Evolutionary conservation across 768 basidiomycete species (phyloP), one percentile per base, ranked within the genome.

Genomic region (Termitomyces bulborhizus): DNA sequence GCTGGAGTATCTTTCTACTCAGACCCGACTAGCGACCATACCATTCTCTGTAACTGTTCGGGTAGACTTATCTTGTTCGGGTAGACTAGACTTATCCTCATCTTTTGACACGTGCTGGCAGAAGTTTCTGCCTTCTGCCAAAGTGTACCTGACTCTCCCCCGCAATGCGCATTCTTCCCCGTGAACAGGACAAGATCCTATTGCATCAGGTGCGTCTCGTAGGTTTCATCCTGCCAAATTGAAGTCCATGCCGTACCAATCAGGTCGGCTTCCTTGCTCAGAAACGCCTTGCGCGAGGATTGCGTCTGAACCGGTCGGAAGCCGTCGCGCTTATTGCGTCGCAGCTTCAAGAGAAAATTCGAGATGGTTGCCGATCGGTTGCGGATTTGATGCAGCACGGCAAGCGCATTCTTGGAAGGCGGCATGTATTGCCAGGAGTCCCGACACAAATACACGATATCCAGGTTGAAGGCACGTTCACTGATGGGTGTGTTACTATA

Each of bases 301-400:
- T 96, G 36, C 80, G 80, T 53, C 81, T 98, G 53, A 98, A 98
- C 71, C 73, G 85, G 58, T 81, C 90, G 3, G 97, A 99, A 71
- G 87, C 94, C 0, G 81, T 85, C 13, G 94, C 92, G 2, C 80
- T 99, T 8, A 93, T 99, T 60, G 86, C 93, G 1, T 84, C 83
- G n/a, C 89, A 92, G 62, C 81, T 98, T 1, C 96, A 98, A 63
- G 96, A 98, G 68, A 82, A 84, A 46, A 96, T 97, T 62, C 80
- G 97, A 9, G 97, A 98, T 88, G 96, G 95, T 3, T 67, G 71
- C 15, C 79, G 93, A 66, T 83, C 84, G 0, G 95, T 98, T 8
- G 80, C 91, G 0, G 83, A 98, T 58, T 73, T 99, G n/a, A 96
- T 96, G 95, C 85, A 92, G 46, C 76, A 89, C 62, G 97, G 97